Base-by-base conservation (phyloP, 257 asterid genomes). In the Solanum chiquidenum region DNA sequence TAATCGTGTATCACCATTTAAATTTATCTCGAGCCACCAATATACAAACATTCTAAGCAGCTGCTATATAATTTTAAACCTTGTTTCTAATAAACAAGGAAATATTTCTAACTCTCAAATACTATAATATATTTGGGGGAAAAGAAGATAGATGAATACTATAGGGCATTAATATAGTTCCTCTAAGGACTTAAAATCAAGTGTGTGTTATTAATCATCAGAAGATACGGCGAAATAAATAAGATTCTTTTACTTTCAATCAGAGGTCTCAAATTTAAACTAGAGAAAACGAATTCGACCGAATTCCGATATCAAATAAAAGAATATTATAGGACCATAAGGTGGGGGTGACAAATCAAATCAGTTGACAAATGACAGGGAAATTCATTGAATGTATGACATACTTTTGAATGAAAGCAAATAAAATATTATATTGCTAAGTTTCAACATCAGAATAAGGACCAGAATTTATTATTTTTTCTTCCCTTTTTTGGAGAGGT, bases 361-460 rank as follows among this genome's bases (percentile, higher is more conserved):
- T 82, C 69, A 29, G 18, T 82, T 49, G 69, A 82, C 69, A 46
- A 49, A 27, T 82, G 86, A 82, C 69, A 82, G 29, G 86, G 12
- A 82, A 29, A 82, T 82, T 31, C 31, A 49, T 82, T 82, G 42
- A 82, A 82, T 49, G 86, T 27, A 29, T 82, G 86, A 49, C 86
- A 82, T 82, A 82, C 31, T 49, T 49, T 82, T 82, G 31, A 46
- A 31, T 49, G 44, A 82, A 80, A 49, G n/a, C 23, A 46, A 58
- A 44, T 16, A 42, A 23, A 25, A 21, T 21, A 55, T 58, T 21
- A 49, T 49, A 4, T 49, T 49, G 11, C 27, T 49, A 49, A 49
- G 42, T 82, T 49, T 82, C 69, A 46, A 49, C 44, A 29, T 49
- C 85, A 82, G 20, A 82, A 82, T 18, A 46, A 16, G 38, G 66